Evolutionary conservation across 768 basidiomycete genomes (phyloP).

Genomic region (Pleurotus pulmonarius): DNA sequence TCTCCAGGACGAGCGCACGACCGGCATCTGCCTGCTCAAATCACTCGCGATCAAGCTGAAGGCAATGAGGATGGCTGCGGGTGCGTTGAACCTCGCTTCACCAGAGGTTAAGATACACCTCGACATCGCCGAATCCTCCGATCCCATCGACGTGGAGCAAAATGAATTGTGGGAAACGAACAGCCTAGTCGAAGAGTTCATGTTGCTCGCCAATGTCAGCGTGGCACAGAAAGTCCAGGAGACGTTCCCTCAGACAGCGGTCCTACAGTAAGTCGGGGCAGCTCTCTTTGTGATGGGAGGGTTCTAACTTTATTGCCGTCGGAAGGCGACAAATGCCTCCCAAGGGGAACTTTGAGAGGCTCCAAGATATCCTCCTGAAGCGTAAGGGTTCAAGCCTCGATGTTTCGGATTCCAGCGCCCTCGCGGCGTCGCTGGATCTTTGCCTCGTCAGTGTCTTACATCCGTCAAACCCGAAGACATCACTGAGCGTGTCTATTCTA

Average conservation of each 20-base stretch:
- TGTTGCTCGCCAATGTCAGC: constrained; percentile 95
- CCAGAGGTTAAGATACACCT: constrained; percentile 98
- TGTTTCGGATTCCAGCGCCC: constrained; percentile 85
- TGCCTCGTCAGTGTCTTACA: constrained; percentile 65
- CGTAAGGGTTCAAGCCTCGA: constrained; percentile 80
- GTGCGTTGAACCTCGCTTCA: constrained; percentile 96
- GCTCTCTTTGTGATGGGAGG: too few species aligned
- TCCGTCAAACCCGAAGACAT: background rate
- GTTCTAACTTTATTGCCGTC: background rate
- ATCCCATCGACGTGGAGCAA: constrained; percentile 96
- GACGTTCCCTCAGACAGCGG: constrained; percentile 93
- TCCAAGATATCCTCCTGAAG: constrained; percentile 89
- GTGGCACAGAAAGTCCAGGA: constrained; percentile 92
- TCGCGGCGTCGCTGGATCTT: constrained; percentile 83
- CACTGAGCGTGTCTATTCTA: background rate
- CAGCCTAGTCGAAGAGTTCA: constrained; percentile 96
- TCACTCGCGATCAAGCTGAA: constrained; percentile 80
- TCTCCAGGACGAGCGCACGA: constrained; percentile 75
- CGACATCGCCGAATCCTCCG: constrained; percentile 88
- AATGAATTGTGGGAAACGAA: constrained; percentile 93
- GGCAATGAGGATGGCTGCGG: constrained; percentile 85
- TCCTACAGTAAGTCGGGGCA: constrained; percentile 65
- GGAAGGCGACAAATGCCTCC: constrained; percentile 86
- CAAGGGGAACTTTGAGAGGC: constrained; percentile 88
- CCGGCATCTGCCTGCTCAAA: constrained; percentile 87